These are phyloP conservation scores for Priceomyces medius DNA, from an alignment of 805 yeast species.

Conservation along the genomic window DNA sequence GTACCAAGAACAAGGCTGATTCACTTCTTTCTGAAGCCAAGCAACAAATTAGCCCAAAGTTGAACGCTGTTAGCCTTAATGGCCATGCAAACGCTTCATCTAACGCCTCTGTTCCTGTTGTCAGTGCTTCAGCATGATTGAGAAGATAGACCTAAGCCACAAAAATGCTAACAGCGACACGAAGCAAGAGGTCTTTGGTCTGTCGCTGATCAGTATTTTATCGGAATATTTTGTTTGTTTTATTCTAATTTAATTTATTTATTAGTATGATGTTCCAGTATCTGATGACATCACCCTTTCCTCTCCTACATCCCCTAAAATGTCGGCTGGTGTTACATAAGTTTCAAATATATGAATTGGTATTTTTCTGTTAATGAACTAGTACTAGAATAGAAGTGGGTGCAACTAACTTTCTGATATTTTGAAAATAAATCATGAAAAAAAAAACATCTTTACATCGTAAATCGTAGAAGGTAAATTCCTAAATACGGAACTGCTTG, in stretches of 20 bases:
- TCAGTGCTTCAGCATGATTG: slow-evolving; percentile 23
- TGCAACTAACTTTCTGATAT: too few relatives aligned
- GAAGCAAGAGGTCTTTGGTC: background rate
- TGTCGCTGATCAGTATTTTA: background rate
- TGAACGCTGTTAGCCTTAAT: slow-evolving; percentile 12
- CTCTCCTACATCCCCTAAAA: too few relatives aligned
- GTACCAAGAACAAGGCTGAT: slow-evolving; percentile 36
- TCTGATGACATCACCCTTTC: background rate
- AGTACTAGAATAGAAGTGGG: too few relatives aligned
- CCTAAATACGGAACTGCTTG: slow-evolving; percentile 25
- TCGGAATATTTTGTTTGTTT: background rate
- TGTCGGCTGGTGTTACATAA: background rate
- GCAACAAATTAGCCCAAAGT: slow-evolving; percentile 12
- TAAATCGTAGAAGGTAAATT: too few relatives aligned
- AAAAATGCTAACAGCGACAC: background rate
- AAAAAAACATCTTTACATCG: too few relatives aligned
- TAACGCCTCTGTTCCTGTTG: slow-evolving; percentile 13
- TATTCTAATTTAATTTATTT: background rate
- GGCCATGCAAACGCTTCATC: slow-evolving; percentile 11
- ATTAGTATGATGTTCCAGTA: background rate
- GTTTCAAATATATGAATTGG: background rate
- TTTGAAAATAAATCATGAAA: too few relatives aligned
- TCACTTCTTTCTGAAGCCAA: slow-evolving; percentile 24
- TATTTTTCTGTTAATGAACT: too few relatives aligned
- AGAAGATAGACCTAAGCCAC: background rate